phyloP scores from a whole-genome alignment of 257 asterid species.

The Fraxinus pennsylvanica region DNA sequence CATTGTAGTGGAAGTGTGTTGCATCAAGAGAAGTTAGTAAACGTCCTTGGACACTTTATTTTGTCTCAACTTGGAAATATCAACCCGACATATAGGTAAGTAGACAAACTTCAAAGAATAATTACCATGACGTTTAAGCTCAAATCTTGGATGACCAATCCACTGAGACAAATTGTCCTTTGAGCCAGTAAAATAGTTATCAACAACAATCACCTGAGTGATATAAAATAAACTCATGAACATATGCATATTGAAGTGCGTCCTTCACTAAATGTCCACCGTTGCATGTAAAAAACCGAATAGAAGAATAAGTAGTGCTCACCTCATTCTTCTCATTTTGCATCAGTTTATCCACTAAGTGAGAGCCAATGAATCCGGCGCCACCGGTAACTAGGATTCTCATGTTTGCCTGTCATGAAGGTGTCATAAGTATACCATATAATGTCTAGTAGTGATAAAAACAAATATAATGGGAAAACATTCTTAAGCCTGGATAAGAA shows the following conservation, averaged over 20 bases:
- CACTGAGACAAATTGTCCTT: slow-evolving; percentile 50
- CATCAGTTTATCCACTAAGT: slow-evolving; percentile 54
- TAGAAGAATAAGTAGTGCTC: neutral
- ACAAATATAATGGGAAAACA: neutral
- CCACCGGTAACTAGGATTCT: slow-evolving; percentile 61
- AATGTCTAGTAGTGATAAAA: neutral
- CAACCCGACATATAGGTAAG: neutral
- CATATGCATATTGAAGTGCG: neutral
- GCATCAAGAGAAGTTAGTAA: neutral
- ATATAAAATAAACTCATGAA: neutral
- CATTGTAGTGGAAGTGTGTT: neutral
- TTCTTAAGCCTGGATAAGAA: neutral
- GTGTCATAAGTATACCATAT: neutral
- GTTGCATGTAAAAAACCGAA: neutral
- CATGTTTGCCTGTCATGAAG: slow-evolving; percentile 45
- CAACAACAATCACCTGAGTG: slow-evolving; percentile 48
- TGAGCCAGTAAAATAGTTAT: slow-evolving; percentile 54
- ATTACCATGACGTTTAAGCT: slow-evolving; percentile 56
- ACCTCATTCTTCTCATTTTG: slow-evolving; percentile 61
- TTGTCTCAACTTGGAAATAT: neutral
- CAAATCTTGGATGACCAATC: slow-evolving; percentile 63
- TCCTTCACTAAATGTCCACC: neutral
- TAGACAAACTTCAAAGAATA: neutral
- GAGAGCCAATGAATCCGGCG: slow-evolving; percentile 60
- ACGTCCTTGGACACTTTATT: neutral